phyloP scores from a whole-genome alignment of 768 basidiomycete species.

The Mrakia hoshinonis region DNA sequence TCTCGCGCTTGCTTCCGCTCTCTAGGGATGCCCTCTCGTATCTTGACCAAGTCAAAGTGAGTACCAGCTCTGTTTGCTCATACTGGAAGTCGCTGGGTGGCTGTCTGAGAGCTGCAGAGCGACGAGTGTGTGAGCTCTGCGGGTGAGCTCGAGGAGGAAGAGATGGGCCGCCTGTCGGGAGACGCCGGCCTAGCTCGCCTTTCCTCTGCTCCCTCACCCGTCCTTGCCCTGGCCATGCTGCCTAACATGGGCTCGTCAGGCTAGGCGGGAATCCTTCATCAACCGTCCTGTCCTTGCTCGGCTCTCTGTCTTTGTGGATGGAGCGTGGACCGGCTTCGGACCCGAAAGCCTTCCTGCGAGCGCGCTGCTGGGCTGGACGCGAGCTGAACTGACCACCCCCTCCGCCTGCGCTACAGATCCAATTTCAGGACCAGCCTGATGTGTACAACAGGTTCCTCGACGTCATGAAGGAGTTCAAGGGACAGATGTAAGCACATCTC shows the following conservation, averaged over 20 bases:
- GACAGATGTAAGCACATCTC: conserved; percentile 49
- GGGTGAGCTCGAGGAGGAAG: background rate
- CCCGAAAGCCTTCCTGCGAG: conserved; percentile 2
- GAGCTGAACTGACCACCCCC: background rate
- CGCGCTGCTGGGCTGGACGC: background rate
- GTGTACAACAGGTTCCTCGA: conserved; percentile 91
- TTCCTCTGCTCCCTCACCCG: background rate
- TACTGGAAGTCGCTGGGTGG: background rate
- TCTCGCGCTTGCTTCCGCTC: background rate
- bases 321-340: no score
- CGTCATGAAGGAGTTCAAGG: conserved; percentile 99
- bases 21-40: conserved; percentile 79
- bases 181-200: background rate
- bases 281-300: background rate
- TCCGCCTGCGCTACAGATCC: conserved; percentile 42
- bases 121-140: background rate
- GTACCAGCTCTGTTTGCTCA: conserved; percentile 1
- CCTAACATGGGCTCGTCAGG: background rate
- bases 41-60: conserved; percentile 78
- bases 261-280: background rate
- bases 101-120: background rate
- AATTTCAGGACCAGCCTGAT: conserved; percentile 80
- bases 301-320: background rate
- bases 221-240: background rate
- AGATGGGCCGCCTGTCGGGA: conserved; percentile 8